Base-by-base conservation (phyloP, 805 yeast species). In the Saturnispora quitensis region DNA sequence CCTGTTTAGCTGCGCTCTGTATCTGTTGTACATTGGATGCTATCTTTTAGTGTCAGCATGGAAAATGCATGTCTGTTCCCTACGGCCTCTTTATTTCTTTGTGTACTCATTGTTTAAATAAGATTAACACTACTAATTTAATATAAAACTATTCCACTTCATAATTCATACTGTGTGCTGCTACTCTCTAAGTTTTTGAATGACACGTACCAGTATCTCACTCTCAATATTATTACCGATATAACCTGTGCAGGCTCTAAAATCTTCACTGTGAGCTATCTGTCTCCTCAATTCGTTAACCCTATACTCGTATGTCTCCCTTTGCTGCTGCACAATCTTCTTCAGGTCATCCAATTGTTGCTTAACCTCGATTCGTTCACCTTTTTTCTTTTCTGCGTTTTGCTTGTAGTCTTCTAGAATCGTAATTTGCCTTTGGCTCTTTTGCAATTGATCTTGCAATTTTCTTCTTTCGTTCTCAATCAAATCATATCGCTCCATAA, bases 1-100 rank as follows among this genome's bases (percentile, higher is more conserved):
- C 76, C 12, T 77, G 82, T 68, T 61, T 78, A 44, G 81, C 77
- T 22, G 80, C 77, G 24, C 51, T 77, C 62, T 78, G 82, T 73
- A 55, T 77, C 53, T 78, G 83, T 61, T 77, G 79, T 62, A 73
- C 82, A 25, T 58, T 78, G 53, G 81, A 77, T 58, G 73, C 78
- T 51, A 49, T 78, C 17, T 73, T 77, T 56, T 77, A 65, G 34
- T 5, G 5, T 7, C 17, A 38, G 18, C 8, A 6, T 10, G n/a
- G 24, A 18, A 10, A 18, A 38, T 38, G 22, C 42, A 17, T 18
- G 15, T 18, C 10, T 38, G 24, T 18, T 7, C 25, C 22, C 42
- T 9, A 31, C 10, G 13, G 13, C 17, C 22, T 6, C 22, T 38
- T 38, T 38, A 18, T 38, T 38, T 38, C 22, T 48, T 51, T 35